Conservation (phyloP, 1,284 basidiomycete species). For the Bondarzewia mesenterica region DNA sequence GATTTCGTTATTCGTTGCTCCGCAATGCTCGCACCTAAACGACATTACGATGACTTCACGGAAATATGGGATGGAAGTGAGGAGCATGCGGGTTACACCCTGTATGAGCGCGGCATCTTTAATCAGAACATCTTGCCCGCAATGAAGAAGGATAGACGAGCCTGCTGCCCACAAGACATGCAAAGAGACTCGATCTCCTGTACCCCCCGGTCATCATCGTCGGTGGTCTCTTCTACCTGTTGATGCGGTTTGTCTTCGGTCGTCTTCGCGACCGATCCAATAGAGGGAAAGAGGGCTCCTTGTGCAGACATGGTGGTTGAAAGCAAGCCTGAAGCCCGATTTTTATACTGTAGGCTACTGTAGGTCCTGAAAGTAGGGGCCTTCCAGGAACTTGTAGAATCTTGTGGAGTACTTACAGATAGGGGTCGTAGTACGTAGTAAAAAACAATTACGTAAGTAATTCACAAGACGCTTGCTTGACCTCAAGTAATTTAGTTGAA, state of each 20-base stretch:
- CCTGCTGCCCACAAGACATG: slow-evolving; percentile 90
- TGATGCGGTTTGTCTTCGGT: slow-evolving; percentile 24
- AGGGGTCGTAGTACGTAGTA: no score
- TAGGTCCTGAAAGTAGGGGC: no score
- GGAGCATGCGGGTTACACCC: slow-evolving; percentile 87
- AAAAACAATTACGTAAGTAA: no score
- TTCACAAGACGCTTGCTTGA: no score
- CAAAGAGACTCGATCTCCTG: slow-evolving; percentile 89
- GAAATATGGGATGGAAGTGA: slow-evolving; percentile 97
- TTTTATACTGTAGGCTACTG: no score
- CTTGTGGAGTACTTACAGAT: no score
- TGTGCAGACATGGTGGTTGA: slow-evolving; percentile 20
- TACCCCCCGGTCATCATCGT: slow-evolving; percentile 56
- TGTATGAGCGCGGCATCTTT: no score
- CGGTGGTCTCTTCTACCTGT: slow-evolving; percentile 20
- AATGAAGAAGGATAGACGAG: slow-evolving; percentile 35
- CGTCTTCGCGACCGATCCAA: slow-evolving; percentile 36
- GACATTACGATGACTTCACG: slow-evolving; percentile 94
- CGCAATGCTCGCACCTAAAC: slow-evolving; percentile 94
- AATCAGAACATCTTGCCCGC: no score
- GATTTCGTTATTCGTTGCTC: slow-evolving; percentile 88
- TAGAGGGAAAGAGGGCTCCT: slow-evolving; percentile 36
- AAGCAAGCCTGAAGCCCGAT: no score
- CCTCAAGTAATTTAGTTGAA: no score
- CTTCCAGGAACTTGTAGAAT: no score